Conservation (phyloP, 768 basidiomycete species). For the Multifurca ochricompacta region DNA sequence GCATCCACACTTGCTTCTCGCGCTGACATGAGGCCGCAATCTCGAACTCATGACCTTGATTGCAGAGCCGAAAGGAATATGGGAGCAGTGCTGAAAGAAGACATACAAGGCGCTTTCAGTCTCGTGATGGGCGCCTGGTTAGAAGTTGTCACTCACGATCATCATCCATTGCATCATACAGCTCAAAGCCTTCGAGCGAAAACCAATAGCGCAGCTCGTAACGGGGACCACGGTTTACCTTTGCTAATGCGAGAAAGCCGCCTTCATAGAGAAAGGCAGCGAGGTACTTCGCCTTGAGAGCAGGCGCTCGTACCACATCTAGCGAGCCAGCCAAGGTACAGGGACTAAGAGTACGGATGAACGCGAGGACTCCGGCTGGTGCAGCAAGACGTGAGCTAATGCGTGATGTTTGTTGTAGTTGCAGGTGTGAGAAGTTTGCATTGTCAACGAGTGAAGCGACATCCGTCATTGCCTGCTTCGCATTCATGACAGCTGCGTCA, state of each 20-base stretch:
- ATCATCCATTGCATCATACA: slow-evolving; percentile 59
- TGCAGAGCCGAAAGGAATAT: slow-evolving; percentile 30
- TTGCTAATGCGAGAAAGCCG: slow-evolving; percentile 81
- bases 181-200: slow-evolving; percentile 60
- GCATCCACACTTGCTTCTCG: slow-evolving; percentile 87
- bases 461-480: slow-evolving; percentile 15
- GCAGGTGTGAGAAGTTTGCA: slow-evolving; percentile 14
- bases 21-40: slow-evolving; percentile 74
- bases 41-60: slow-evolving; percentile 43
- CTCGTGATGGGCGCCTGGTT: background rate
- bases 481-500: slow-evolving; percentile 11
- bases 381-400: slow-evolving; percentile 29
- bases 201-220: slow-evolving; percentile 93
- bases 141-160: slow-evolving; percentile 51
- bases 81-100: slow-evolving; percentile 61
- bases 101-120: background rate
- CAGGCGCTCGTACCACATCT: slow-evolving; percentile 73
- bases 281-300: slow-evolving; percentile 61
- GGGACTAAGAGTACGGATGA: slow-evolving; percentile 66
- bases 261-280: slow-evolving; percentile 85
- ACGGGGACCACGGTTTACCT: slow-evolving; percentile 66
- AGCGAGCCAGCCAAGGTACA: slow-evolving; percentile 79
- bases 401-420: slow-evolving; percentile 15
- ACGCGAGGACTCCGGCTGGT: slow-evolving; percentile 38
- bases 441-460: slow-evolving; percentile 20